Base-by-base conservation (phyloP, 1,139 yeast genomes). In the Sugiyamaella xylanicola region DNA sequence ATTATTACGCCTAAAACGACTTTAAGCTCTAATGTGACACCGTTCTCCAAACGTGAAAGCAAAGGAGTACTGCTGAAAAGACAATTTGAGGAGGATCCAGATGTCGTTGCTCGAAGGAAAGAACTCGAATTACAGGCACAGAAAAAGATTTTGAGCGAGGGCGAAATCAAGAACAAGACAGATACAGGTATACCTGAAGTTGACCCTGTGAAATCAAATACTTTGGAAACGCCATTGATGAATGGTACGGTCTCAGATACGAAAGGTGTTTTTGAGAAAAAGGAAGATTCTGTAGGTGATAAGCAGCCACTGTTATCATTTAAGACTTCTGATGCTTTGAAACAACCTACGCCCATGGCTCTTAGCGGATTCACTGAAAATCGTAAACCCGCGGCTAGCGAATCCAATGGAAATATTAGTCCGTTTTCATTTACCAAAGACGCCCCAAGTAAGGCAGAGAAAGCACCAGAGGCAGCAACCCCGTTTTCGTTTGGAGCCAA, bases 51-150 rank as follows among this genome's bases (percentile, higher is more conserved):
- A 35, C 37, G 21, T 47, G 49, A 39, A 20, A 42, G 15, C 25
- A 35, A 25, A 36, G 45, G 48, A 32, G 37, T 41, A 8, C 17
- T 54, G 21, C 36, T 41, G 22, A 42, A 49, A 11, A 43, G 50
- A 25, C 57, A 51, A 1, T 15, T 45, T 9, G 48, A 39, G 7
- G 57, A 53, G 37, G 55, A 56, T 44, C 48, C 56, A 1, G 53
- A 49, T n/a, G 40, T 55, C 8, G 17, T 51, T 17, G 54, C 51
- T 16, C 36, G 59, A 11, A 36, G 55, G 25, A 46, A 49, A 17
- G 48, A 55, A 29, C 51, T 52, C 36, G 45, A 48, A 21, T 48
- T 48, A 29, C 29, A 22, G 37, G 53, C 45, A 13, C 47, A 42
- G 13, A 11, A 19, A 20, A 25, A 5, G 29, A 25, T n/a, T n/a